Base-by-base conservation (phyloP, 345 rosid genomes). In the Eucalyptus leucophloia region DNA sequence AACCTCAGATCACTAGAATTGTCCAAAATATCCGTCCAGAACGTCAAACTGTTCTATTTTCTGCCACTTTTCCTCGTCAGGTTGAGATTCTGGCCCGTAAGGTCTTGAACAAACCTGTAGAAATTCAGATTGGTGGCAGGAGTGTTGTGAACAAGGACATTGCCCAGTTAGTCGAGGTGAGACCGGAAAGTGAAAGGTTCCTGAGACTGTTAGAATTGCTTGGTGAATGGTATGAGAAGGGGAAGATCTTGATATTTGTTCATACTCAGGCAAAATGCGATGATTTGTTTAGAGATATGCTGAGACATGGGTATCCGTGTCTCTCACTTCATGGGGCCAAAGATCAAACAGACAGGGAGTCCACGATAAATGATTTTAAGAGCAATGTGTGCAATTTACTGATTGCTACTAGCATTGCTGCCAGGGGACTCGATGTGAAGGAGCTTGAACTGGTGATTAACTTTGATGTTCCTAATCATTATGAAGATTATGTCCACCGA, bases 221-320 rank as follows among this genome's bases (percentile, higher is more conserved):
- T 86, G 99, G 99, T 54, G 99, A 97, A 92, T 97, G 99, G 99
- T 96, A 93, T 91, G 97, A 96, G 94, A 98, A 96, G 92, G 99
- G 99, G 16, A 98, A 98, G 92, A 94, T 95, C 87, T 92, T 98
- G 89, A 92, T 97, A 56, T 98, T 97, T 91, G 99, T 96, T 67
- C 99, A 96, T 47, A 89, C 96, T 5, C 99, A 96, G 94, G 99
- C 97, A 65, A 98, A 96, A 90, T 97, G 99, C 69, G 98, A 98
- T 93, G 92, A 95, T 88, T 91, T 98, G 93, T 98, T 96, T 91
- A 94, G 90, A 94, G 96, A 97, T 91, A 80, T 97, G 93, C 92
- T 96, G 56, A 96, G 93, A 92, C 95, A 92, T 90, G 97, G 99
- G 62, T 96, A 96, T 88, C 98, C 98, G 56, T 98, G 99, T 91